Evolutionary conservation across 2,329 filamentous ascomycete genomes (phyloP).

Genomic region (Pseudogymnoascus sp.): DNA sequence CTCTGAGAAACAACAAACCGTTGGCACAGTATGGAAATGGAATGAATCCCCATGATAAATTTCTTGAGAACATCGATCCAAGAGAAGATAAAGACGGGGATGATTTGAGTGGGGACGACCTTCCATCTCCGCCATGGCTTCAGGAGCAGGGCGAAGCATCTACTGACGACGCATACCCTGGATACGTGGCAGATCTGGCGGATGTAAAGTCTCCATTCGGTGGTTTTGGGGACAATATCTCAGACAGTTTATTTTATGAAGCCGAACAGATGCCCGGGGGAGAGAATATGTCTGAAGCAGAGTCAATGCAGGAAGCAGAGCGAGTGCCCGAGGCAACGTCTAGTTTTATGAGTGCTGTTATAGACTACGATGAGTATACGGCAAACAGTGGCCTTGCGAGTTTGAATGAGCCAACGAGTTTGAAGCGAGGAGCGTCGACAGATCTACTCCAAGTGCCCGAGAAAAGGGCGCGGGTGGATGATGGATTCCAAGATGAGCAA

Average conservation of each 20-base stretch:
- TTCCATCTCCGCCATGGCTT: constrained; percentile 31
- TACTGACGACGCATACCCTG: constrained; percentile 5
- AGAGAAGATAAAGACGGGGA: constrained; percentile 4
- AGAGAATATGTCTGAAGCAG: constrained; percentile 11
- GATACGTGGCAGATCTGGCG: constrained; percentile 6
- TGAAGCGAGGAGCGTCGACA: neutral
- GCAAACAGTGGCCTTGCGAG: constrained; percentile 1
- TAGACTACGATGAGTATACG: constrained; percentile 21
- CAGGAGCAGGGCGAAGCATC: constrained; percentile 14
- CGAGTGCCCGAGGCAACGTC: constrained; percentile 14
- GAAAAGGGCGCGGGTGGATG: neutral
- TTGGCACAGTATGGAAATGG: constrained; percentile 22
- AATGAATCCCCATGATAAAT: constrained; percentile 18
- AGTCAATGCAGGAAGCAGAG: constrained; percentile 10
- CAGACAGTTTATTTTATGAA: constrained; percentile 20
- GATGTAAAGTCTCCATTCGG: constrained; percentile 12
- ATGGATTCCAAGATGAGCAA: neutral
- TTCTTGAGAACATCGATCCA: constrained; percentile 12
- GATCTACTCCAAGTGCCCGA: neutral
- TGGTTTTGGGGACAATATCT: constrained; percentile 22
- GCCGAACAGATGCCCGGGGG: neutral
- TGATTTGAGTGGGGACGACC: constrained; percentile 29
- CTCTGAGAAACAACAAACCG: constrained; percentile 22
- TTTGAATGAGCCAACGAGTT: neutral
- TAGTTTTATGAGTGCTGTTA: constrained; percentile 21